Conservation (phyloP, 768 basidiomycete species). For the Kockovaella imperatae region DNA sequence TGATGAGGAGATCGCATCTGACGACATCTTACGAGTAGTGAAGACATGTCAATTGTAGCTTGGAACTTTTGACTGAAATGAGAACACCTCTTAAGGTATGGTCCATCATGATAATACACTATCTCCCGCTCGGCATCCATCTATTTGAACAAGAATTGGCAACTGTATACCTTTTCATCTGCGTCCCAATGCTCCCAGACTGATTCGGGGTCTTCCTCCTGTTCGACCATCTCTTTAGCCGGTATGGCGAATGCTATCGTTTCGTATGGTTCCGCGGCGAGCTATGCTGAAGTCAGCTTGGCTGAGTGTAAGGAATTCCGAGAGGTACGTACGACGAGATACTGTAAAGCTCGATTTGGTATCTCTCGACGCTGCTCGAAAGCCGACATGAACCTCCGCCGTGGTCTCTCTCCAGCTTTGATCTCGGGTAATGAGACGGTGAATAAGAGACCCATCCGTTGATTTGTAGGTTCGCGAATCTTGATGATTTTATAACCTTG, state of each 20-base stretch:
- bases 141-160: slow-evolving; percentile 88
- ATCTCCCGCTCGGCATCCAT: no score
- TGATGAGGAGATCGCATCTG: no score
- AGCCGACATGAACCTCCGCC: slow-evolving; percentile 89
- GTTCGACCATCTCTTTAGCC: slow-evolving; percentile 70
- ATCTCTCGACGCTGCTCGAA: slow-evolving; percentile 95
- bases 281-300: slow-evolving; percentile 49
- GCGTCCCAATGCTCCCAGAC: slow-evolving; percentile 99
- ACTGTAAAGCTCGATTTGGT: slow-evolving; percentile 93
- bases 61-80: no score
- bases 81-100: no score
- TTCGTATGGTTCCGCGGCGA: slow-evolving; percentile 98
- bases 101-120: no score
- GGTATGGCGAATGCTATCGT: slow-evolving; percentile 99
- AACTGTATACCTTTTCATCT: slow-evolving; percentile 97
- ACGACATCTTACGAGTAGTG: no score
- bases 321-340: slow-evolving; percentile 70
- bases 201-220: slow-evolving; percentile 68
- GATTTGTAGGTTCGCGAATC: slow-evolving; percentile 72
- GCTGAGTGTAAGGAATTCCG: neutral
- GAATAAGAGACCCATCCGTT: slow-evolving; percentile 94
- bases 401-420: slow-evolving; percentile 71
- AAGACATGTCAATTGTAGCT: no score
- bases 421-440: slow-evolving; percentile 86
- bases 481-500: slow-evolving; percentile 71